Evolutionary conservation across 805 yeast species (phyloP), one percentile per base, ranked within the genome.

Genomic region (Tetrapisispora nanseiensis): DNA sequence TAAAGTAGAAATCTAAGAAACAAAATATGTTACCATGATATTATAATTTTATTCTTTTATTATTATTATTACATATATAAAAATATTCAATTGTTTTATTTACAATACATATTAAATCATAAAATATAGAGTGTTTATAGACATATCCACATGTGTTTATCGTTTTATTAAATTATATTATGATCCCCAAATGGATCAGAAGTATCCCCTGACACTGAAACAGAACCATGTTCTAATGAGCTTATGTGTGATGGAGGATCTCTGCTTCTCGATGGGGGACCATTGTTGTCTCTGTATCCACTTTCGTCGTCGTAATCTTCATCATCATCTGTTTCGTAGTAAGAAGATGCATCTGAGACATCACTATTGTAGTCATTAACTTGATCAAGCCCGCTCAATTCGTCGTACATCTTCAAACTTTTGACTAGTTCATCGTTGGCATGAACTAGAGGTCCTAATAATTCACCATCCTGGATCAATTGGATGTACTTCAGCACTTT

Each of bases 361-460:
- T 61, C 68, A 27, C 64, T 66, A 7, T 59, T 61, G 20, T 64
- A 67, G 15, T 67, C 69, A 11, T 71, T 70, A 42, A 70, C 76
- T 36, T 63, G 63, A 24, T 62, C 67, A 28, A 56, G 55, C 24
- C 65, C 72, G 50, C 78, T 61, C 66, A 67, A 61, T 37, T 72
- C 71, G 45, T 89, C 95, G 58, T 77, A 89, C 41, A 68, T 63
- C 51, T 78, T 76, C 52, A 92, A 71, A 0, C 87, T 81, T 4
- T 67, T 67, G 6, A 92, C 94, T 46, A 92, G 71, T 58, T 86
- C 89, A 53, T 92, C 98, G 58, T 92, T 92, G 35, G 96, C 94
- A 51, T 77, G 81, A 44, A 92, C 76, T 48, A 92, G 70, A 34
- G 86, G 74, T n/a, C 97, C 97, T 48, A 92, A 64, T 47, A 78